Percentiles rank a stretch among this genome's conserved stretches.
Evolutionary conservation across 78 protist species (phyloP).

Genomic region (Blattamonas nauphoetae): DNA sequence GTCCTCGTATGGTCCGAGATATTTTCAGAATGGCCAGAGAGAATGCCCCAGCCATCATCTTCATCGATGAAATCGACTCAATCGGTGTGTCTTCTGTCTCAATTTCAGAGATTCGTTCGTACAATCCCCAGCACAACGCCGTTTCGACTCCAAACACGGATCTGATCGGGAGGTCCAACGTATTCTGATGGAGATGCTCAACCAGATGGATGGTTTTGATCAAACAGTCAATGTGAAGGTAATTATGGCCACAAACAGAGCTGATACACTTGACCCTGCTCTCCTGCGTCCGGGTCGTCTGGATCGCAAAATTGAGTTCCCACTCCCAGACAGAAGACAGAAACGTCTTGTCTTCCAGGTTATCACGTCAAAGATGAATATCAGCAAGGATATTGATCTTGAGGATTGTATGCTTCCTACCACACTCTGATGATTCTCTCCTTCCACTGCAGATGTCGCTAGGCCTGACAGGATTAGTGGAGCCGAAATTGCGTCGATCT

Average conservation of each 20-base stretch:
- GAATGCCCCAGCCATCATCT: conserved; percentile 97
- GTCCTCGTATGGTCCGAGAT: conserved; percentile 99
- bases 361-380: conserved; percentile 88
- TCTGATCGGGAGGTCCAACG: conserved; percentile 99
- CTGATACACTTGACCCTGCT: conserved; percentile 99
- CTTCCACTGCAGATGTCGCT: conserved; percentile 46
- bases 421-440: not conserved
- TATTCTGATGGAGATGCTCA: conserved; percentile 93
- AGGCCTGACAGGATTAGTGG: conserved; percentile 89
- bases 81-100: conserved; percentile 82
- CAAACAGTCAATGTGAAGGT: conserved; percentile 94
- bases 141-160: conserved; percentile 62
- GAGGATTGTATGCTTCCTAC: conserved; percentile 74
- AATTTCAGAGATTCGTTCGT: not conserved
- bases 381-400: conserved; percentile 96
- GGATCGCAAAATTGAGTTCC: conserved; percentile 89
- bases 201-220: conserved; percentile 99
- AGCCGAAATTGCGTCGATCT: conserved; percentile 93
- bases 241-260: conserved; percentile 98
- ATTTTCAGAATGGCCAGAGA: conserved; percentile 94
- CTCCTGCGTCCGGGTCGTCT: conserved; percentile 98
- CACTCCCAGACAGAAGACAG: conserved; percentile 95
- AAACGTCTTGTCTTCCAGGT: conserved; percentile 94
- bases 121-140: not conserved
- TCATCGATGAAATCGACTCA: conserved; percentile 98